Conservation (phyloP, 257 asterid genomes). For the Lycium barbarum region DNA sequence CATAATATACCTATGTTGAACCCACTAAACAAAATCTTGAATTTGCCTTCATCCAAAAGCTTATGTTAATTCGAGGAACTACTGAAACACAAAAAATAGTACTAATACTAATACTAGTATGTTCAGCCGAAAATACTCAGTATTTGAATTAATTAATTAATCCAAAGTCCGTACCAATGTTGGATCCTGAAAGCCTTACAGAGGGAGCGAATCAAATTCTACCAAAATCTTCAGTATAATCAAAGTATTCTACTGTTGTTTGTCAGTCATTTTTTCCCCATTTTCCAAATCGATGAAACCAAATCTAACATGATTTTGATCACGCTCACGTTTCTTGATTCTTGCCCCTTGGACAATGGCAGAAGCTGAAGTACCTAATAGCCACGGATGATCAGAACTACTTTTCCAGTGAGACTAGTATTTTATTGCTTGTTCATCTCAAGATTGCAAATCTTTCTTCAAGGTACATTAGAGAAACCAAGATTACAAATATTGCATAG, state of each 20-base stretch:
- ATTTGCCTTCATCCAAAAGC: not conserved
- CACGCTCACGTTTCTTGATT: not conserved
- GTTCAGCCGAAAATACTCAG: not conserved
- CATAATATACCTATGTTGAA: not conserved
- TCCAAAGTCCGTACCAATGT: not conserved
- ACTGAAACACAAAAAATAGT: not conserved
- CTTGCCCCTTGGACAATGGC: not conserved
- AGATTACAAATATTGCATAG: conserved; percentile 13
- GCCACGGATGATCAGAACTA: not conserved
- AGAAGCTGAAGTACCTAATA: conserved; percentile 4
- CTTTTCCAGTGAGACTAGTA: not conserved
- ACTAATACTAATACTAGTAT: not conserved
- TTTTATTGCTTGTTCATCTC: not conserved
- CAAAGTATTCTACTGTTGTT: not conserved
- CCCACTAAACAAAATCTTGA: not conserved
- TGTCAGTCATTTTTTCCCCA: conserved; percentile 6
- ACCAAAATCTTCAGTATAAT: not conserved
- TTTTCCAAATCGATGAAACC: not conserved
- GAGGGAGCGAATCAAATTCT: not conserved
- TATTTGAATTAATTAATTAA: not conserved
- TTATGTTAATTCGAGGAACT: not conserved
- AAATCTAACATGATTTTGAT: not conserved
- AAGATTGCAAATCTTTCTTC: conserved; percentile 3
- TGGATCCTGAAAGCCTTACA: not conserved
- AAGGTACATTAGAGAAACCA: conserved; percentile 5